These are phyloP conservation scores for Venturia carpophila DNA, from an alignment of 2,329 filamentous ascomycete species.

Conservation along the genomic window DNA sequence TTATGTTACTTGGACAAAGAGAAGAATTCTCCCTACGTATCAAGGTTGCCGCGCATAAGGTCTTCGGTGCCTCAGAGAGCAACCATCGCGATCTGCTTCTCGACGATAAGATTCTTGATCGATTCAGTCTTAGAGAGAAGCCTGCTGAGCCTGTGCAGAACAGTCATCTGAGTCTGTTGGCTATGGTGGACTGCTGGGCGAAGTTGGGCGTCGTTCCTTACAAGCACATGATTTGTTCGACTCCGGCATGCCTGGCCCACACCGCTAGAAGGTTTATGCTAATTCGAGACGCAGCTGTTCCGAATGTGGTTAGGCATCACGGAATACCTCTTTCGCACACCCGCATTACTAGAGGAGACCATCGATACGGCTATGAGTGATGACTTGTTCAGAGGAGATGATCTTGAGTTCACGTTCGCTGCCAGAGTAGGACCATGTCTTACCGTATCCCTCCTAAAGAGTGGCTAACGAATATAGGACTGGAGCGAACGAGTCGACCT, in stretches of 20 bases:
- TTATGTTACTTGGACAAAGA: conserved; percentile 83
- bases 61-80: conserved; percentile 55
- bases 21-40: conserved; percentile 68
- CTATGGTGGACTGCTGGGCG: conserved; percentile 98
- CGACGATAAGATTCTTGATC: conserved; percentile 73
- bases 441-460: not conserved
- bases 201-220: conserved; percentile 89
- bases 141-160: conserved; percentile 67
- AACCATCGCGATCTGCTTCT: conserved; percentile 57
- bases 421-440: conserved; percentile 51
- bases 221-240: conserved; percentile 99
- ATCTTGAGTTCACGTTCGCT: conserved; percentile 96
- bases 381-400: conserved; percentile 86
- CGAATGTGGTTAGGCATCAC: conserved; percentile 95
- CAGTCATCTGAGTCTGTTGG: conserved; percentile 86
- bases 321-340: conserved; percentile 86
- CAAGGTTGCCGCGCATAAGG: conserved; percentile 67
- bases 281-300: conserved; percentile 54
- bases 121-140: conserved; percentile 71
- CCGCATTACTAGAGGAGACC: conserved; percentile 70
- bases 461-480: conserved; percentile 41
- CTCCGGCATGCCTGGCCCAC: conserved; percentile 51
- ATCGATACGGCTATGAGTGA: conserved; percentile 82
- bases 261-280: not conserved
- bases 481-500: conserved; percentile 93